Evolutionary conservation across 352 stramenopile species (phyloP).

Genomic region (Globisporangium iwayamae): DNA sequence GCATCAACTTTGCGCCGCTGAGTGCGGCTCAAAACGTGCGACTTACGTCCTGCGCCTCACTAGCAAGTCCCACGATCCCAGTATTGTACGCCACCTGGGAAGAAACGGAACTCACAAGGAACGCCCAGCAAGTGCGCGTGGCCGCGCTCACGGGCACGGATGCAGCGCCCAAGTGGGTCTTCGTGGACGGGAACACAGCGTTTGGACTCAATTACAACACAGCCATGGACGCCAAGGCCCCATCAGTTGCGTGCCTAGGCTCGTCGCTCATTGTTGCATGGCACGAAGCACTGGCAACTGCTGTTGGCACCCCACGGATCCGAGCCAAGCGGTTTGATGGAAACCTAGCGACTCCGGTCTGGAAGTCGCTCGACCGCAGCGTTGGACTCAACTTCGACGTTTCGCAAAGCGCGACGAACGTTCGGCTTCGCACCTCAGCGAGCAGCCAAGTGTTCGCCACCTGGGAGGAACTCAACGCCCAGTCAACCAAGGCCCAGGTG

Average conservation of each 20-base stretch:
- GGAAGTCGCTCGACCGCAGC: slow-evolving; percentile 31
- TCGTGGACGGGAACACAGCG: slow-evolving; percentile 44
- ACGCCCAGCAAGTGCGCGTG: slow-evolving; percentile 45
- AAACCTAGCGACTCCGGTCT: slow-evolving; percentile 29
- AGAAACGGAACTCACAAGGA: slow-evolving; percentile 30
- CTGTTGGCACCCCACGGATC: slow-evolving; percentile 16
- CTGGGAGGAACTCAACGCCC: slow-evolving; percentile 46
- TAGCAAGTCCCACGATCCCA: slow-evolving; percentile 4
- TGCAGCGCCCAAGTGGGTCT: slow-evolving; percentile 35
- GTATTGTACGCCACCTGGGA: slow-evolving; percentile 52
- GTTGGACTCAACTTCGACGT: slow-evolving; percentile 45
- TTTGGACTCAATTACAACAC: slow-evolving; percentile 41
- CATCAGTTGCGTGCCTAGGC: slow-evolving; percentile 40
- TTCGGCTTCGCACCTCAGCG: slow-evolving; percentile 23
- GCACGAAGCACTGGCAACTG: slow-evolving; percentile 29
- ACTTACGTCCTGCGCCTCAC: slow-evolving; percentile 36
- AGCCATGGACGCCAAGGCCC: slow-evolving; percentile 21
- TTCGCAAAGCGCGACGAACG: slow-evolving; percentile 36
- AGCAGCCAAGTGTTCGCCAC: slow-evolving; percentile 28
- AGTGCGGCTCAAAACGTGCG: slow-evolving; percentile 33
- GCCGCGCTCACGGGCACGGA: slow-evolving; percentile 41
- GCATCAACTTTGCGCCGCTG: slow-evolving; percentile 39
- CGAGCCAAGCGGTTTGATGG: slow-evolving; percentile 43
- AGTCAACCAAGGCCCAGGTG: slow-evolving; percentile 31
- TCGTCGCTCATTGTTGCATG: slow-evolving; percentile 44